phyloP scores from a whole-genome alignment of 371 early-diverging fungal species.

The Haplosporangium sp. region DNA sequence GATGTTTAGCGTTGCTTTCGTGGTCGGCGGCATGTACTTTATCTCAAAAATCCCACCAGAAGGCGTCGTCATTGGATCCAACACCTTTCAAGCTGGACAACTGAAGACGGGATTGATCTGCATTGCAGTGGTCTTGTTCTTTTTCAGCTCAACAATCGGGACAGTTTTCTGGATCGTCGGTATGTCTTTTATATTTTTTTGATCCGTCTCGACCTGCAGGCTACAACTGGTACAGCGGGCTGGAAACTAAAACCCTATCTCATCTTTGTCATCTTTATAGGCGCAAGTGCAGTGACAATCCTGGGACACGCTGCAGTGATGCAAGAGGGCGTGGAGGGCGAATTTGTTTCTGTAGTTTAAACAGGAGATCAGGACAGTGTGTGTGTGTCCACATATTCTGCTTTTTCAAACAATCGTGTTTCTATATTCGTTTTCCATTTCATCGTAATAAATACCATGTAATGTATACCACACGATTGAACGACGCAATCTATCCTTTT shows the following conservation, averaged over 20 bases:
- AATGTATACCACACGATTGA: no score
- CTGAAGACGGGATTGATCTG: constrained; percentile 63
- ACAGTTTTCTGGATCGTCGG: constrained; percentile 78
- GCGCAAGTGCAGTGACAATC: constrained; percentile 70
- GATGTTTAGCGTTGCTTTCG: constrained; percentile 65
- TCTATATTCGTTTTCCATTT: constrained; percentile 5
- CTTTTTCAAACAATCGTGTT: background rate
- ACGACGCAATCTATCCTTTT: background rate
- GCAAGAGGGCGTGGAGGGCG: constrained; percentile 73
- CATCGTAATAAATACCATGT: background rate
- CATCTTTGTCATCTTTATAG: constrained; percentile 30
- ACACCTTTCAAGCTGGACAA: constrained; percentile 60
- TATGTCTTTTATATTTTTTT: constrained; percentile 39
- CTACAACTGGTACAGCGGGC: no score
- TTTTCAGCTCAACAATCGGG: constrained; percentile 72
- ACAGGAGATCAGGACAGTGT: background rate
- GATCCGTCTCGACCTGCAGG: no score
- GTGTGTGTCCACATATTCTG: background rate
- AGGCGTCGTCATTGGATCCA: constrained; percentile 61
- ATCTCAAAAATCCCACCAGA: constrained; percentile 65
- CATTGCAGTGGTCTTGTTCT: constrained; percentile 64
- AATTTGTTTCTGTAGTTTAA: constrained; percentile 60
- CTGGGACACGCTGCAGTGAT: constrained; percentile 73
- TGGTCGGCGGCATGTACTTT: constrained; percentile 65
- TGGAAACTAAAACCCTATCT: background rate